Evolutionary conservation across 768 basidiomycete genomes (phyloP).

Genomic region (Psilocybe tampanensis): DNA sequence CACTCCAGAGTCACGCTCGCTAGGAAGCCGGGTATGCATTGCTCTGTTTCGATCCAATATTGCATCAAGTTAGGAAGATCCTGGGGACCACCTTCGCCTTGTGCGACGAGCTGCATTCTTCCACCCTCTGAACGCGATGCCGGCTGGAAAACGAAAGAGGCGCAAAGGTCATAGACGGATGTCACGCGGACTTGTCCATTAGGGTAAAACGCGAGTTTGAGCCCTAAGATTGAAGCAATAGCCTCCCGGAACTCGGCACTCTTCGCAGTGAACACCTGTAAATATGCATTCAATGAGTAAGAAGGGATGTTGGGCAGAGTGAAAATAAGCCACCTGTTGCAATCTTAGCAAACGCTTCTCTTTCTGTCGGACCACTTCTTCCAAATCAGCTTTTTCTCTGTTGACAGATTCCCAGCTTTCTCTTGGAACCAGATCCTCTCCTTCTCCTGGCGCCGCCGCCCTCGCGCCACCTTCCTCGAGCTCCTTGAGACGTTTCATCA

Average conservation of each 20-base stretch:
- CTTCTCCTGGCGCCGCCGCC: constrained; percentile 19
- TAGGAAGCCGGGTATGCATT: constrained; percentile 88
- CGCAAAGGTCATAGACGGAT: constrained; percentile 84
- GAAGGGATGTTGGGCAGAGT: neutral
- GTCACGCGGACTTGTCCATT: constrained; percentile 91
- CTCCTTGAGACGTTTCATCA: constrained; percentile 66
- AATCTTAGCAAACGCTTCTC: constrained; percentile 80
- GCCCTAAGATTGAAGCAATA: constrained; percentile 85
- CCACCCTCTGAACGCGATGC: constrained; percentile 36
- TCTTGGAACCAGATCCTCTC: constrained; percentile 63
- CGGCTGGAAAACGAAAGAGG: constrained; percentile 87
- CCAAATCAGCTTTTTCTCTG: constrained; percentile 69
- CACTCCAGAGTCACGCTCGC: constrained; percentile 88
- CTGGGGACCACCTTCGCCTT: constrained; percentile 74
- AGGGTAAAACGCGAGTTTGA: constrained; percentile 89
- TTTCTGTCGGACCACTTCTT: constrained; percentile 68
- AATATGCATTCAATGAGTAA: neutral
- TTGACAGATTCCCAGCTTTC: constrained; percentile 78
- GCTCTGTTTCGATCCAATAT: constrained; percentile 85
- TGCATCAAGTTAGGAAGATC: constrained; percentile 75
- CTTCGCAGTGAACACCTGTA: constrained; percentile 85
- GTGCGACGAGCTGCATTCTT: constrained; percentile 73
- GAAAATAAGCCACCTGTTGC: constrained; percentile 60
- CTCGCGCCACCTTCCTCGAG: constrained; percentile 46
- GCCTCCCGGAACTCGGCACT: constrained; percentile 91